Evolutionary conservation across 192 early-diverging fungal species (phyloP), one percentile per base, ranked within the genome.

Genomic region (Rhizophlyctis rosea): DNA sequence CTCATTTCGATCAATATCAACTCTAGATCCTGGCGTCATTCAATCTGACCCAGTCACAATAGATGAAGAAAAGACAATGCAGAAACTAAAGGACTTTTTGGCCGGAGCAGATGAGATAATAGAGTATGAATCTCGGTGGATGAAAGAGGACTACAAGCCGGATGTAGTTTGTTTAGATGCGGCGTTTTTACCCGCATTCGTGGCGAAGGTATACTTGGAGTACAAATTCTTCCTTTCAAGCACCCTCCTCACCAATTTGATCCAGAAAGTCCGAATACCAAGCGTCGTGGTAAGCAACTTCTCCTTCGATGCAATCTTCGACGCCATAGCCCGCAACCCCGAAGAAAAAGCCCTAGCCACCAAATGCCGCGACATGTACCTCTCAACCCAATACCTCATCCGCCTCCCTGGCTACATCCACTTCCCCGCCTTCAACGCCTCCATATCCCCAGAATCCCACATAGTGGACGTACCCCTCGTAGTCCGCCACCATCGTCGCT

Each of bases 221-320:
- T 5, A 24, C 33, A 50, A 21, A 14, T 34, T 58, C 35, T 24
- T 14, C 16, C 7, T n/a, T n/a, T n/a, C n/a, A n/a, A n/a, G n/a
- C n/a, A n/a, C n/a, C n/a, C n/a, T n/a, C n/a, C n/a, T n/a, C n/a
- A n/a, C n/a, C n/a, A n/a, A n/a, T n/a, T n/a, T n/a, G 39, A 44
- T 18, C 39, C 39, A 44, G 9, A 44, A 31, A 32, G 44, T 62
- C 0, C 57, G 68, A 33, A 51, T 82, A 11, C 75, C 74, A 2
- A 55, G 68, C 21, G 34, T 82, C 25, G 21, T 74, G 39, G 57
- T 77, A 14, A 72, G 77, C 23, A 82, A 82, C 50, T 82, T 82
- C 47, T 68, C 78, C 2, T 82, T 82, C 59, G 81, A 82, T 36
- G 59, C 65, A 24, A 80, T 82, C 14, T 76, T 76, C 50, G 62